phyloP scores from a whole-genome alignment of 2,329 filamentous ascomycete species.

The Fonsecaea erecta region DNA sequence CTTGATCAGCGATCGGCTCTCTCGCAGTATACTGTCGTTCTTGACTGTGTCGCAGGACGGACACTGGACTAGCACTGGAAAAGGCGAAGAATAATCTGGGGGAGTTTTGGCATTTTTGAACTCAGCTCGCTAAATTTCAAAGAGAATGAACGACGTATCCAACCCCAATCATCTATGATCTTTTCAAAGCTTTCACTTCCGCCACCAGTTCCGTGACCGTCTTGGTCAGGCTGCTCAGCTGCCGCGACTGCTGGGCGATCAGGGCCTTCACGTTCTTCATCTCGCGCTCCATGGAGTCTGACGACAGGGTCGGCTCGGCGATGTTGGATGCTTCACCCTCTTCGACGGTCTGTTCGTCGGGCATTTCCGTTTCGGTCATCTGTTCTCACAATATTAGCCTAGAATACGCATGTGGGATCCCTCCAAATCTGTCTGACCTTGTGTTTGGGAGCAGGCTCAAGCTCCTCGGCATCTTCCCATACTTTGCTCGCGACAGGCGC shows the following conservation, averaged over 20 bases:
- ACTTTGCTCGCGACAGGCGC: conserved; percentile 24
- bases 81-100: not conserved
- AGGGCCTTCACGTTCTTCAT: conserved; percentile 38
- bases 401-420: not conserved
- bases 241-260: conserved; percentile 38
- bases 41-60: too few relatives aligned
- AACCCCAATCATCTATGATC: conserved; percentile 16
- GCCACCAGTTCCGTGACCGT: conserved; percentile 36
- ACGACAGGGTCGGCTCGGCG: conserved; percentile 3
- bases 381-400: conserved; percentile 9
- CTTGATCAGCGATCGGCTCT: too few relatives aligned
- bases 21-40: not conserved
- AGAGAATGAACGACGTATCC: conserved; percentile 14
- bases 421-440: conserved; percentile 20
- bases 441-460: conserved; percentile 18
- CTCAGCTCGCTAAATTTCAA: conserved; percentile 13
- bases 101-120: conserved; percentile 23
- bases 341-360: conserved; percentile 16
- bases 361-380: conserved; percentile 21
- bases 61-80: not conserved
- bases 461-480: conserved; percentile 23
- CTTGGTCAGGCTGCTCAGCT: conserved; percentile 35
- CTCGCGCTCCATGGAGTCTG: conserved; percentile 33
- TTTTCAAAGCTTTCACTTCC: conserved; percentile 36
- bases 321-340: conserved; percentile 12